A percentile compares a stretch with the other conserved stretches of the same genome.
phyloP scores from a whole-genome alignment of 2,329 filamentous ascomycete species.

The Xylariaceae sp. region DNA sequence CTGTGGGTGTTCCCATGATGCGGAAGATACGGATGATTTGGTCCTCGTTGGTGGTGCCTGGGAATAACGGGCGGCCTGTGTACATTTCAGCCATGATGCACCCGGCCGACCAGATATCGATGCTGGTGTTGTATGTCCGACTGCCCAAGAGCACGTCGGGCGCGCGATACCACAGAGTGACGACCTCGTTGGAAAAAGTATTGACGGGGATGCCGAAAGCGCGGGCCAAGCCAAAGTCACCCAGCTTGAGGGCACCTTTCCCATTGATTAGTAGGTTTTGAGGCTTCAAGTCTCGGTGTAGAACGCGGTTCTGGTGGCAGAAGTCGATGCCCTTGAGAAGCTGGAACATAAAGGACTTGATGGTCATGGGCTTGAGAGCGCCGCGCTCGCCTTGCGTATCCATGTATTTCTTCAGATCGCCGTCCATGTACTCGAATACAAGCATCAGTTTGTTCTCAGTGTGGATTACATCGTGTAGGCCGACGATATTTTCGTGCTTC shows the following conservation, averaged over 20 bases:
- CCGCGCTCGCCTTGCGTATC: constrained; percentile 86
- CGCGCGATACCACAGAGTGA: constrained; percentile 95
- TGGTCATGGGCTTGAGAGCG: constrained; percentile 80
- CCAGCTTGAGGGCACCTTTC: constrained; percentile 85
- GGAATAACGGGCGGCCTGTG: constrained; percentile 90
- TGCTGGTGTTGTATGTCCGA: constrained; percentile 98
- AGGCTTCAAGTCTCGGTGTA: constrained; percentile 93
- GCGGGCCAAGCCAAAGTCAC: constrained; percentile 88
- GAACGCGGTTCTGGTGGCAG: constrained; percentile 93
- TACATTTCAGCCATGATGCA: constrained; percentile 99
- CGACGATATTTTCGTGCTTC: constrained; percentile 98
- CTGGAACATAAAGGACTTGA: constrained; percentile 99
- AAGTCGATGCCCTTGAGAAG: constrained; percentile 93
- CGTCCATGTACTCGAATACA: constrained; percentile 98
- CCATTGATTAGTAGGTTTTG: constrained; percentile 95
- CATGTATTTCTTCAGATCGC: constrained; percentile 98
- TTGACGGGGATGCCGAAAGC: constrained; percentile 97
- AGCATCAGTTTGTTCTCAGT: constrained; percentile 99
- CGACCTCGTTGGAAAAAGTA: constrained; percentile 96
- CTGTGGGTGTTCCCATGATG: constrained; percentile 95
- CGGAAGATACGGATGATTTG: constrained; percentile 96
- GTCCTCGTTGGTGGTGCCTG: constrained; percentile 96
- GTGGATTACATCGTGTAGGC: constrained; percentile 96
- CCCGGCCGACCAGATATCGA: constrained; percentile 98
- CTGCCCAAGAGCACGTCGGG: constrained; percentile 92